Evolutionary conservation across 2,329 filamentous ascomycete species (phyloP), one percentile per base, ranked within the genome.

Genomic region (Epichloe aotearoae): DNA sequence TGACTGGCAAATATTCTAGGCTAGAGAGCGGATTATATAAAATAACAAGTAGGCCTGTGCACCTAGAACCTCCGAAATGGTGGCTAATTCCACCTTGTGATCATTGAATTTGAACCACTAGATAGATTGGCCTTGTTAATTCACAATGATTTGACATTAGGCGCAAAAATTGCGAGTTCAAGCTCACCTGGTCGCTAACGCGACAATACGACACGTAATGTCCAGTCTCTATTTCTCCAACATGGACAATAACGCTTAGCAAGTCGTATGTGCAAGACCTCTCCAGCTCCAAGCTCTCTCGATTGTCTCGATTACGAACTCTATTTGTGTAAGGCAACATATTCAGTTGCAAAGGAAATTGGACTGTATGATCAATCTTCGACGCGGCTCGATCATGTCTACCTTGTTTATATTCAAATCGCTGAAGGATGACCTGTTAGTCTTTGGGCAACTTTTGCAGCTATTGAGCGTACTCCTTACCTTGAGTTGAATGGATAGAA

Each of bases 51-150:
- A 97, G 0, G 91, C 89, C 64, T 95, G 84, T 14, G 88, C 87
- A 33, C 78, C 79, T 41, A 97, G 74, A 3, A 97, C 91, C 53
- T 96, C 88, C 5, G 85, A 86, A 62, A 93, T 84, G 45, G 80
- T 81, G 2, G 88, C 91, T 51, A 90, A 64, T 54, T 90, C 87
- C 23, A 97, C 91, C 64, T 88, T 89, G 64, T 93, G 90, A 63
- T 97, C 91, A 62, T 97, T 94, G 68, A 96, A 96, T 50, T 87
- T 82, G 66, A 95, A 95, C 91, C 91, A 97, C 77, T 95, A 40
- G 4, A 26, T 17, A 39, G 10, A 14, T 20, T 34, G 14, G 11
- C 23, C n/a, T 33, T 40, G 37, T 49, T 19, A 48, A 34, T 33
- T 23, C 17, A 4, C 20, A 26, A 17, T 33, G 17, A 19, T 42